A percentile compares a stretch with the other conserved stretches of the same genome.
These are phyloP conservation scores for Cytauxzoon felis DNA, from an alignment of 169 alveolate species.

Conservation along the genomic window DNA sequence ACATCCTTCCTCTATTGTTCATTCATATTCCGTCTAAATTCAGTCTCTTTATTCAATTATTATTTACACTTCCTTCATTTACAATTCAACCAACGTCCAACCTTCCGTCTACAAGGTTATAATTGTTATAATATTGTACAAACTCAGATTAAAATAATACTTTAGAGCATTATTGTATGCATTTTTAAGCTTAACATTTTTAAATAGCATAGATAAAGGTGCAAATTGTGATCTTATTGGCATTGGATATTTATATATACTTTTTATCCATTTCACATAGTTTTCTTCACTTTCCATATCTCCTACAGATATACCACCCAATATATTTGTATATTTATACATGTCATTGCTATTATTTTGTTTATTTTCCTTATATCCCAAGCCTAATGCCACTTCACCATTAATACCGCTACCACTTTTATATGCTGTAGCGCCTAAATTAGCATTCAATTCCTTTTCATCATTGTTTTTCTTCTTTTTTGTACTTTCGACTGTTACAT, in stretches of 20 bases:
- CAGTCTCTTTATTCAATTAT: too few relatives aligned
- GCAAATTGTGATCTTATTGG: conserved; percentile 58
- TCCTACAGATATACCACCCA: conserved; percentile 53
- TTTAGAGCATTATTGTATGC: conserved; percentile 53
- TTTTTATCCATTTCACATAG: conserved; percentile 45
- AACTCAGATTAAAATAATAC: conserved; percentile 46
- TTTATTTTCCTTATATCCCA: background rate
- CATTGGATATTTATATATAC: conserved; percentile 54
- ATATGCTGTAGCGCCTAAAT: too few relatives aligned
- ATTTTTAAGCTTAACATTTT: conserved; percentile 18
- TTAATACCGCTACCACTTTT: too few relatives aligned
- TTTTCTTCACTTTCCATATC: conserved; percentile 30
- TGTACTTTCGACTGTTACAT: background rate
- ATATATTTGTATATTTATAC: conserved; percentile 33
- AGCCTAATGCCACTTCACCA: conserved; percentile 1
- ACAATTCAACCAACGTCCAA: too few relatives aligned
- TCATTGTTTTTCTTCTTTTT: background rate
- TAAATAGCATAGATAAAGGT: conserved; percentile 49
- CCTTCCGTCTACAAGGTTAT: conserved; percentile 25
- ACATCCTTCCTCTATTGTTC: too few relatives aligned
- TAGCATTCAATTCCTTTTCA: background rate
- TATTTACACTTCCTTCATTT: too few relatives aligned
- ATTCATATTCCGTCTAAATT: too few relatives aligned
- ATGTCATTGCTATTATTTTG: conserved; percentile 10
- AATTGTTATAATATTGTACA: background rate